A percentile compares a stretch with the other conserved stretches of the same genome.
Evolutionary conservation across 441 rosid genomes (phyloP).

Genomic region (Populus hybrid): DNA sequence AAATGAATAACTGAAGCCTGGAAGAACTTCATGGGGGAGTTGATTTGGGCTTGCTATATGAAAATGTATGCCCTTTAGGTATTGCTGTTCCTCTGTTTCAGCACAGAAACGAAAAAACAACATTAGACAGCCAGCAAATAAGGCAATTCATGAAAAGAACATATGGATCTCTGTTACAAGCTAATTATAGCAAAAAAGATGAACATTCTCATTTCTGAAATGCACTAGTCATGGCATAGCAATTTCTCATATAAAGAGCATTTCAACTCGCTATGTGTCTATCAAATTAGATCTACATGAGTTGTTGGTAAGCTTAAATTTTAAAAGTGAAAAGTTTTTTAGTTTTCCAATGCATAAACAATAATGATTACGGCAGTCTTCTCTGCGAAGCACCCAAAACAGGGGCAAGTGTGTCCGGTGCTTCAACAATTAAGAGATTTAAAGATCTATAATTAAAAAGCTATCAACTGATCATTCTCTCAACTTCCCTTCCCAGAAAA

Average conservation of each 20-base stretch:
- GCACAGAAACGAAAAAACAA: conserved; percentile 21
- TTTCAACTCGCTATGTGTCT: neutral
- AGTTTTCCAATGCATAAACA: neutral
- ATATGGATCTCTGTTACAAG: neutral
- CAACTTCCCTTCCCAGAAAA: neutral
- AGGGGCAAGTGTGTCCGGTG: neutral
- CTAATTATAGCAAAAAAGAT: neutral
- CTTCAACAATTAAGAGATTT: conserved; percentile 1
- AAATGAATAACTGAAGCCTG: conserved; percentile 20
- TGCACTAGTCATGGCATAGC: neutral
- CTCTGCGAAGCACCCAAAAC: neutral
- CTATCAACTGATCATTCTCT: neutral
- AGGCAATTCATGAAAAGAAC: conserved; percentile 1
- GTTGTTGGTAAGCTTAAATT: neutral
- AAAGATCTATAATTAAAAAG: neutral
- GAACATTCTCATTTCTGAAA: neutral
- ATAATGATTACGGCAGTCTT: neutral
- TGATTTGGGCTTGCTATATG: conserved; percentile 17
- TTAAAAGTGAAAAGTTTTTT: neutral
- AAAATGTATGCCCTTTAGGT: conserved; percentile 21
- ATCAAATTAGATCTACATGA: neutral
- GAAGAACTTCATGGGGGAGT: conserved; percentile 35
- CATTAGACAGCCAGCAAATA: conserved; percentile 18
- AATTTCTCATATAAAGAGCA: neutral
- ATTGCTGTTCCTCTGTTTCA: conserved; percentile 38